Evolutionary conservation across 78 protist genomes (phyloP), one percentile per base, ranked within the genome.

Genomic region (Dictyostelium purpureum): DNA sequence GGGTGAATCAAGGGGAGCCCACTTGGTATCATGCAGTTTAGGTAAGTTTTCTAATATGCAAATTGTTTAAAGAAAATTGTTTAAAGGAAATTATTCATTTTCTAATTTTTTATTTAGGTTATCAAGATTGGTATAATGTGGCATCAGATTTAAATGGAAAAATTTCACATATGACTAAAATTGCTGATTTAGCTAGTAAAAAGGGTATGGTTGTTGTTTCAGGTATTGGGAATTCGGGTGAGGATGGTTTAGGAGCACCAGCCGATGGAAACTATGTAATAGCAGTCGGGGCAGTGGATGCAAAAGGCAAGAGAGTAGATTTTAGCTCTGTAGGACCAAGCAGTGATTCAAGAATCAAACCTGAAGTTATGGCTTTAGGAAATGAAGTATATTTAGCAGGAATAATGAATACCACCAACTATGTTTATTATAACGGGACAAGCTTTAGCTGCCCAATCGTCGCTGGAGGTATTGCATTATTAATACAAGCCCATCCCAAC

Each of bases 261-360:
- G 82, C 89, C 1, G 95, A 90, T 80, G 82, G 87, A 3, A 65
- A 40, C 12, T 54, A 42, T 42, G 75, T 67, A 7, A 47, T 90
- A 4, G 21, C 90, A 3, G 89, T 90, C 10, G 95, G 90, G 26
- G 88, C 95, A 0, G n/a, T 90, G 5, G 59, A 51, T 9, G 6
- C 16, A 47, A 19, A 42, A 9, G 82, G 82, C 0, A 65, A 61
- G 11, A 31, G n/a, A 26, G 33, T 89, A 14, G 54, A 9, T 21
- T 90, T 90, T n/a, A 24, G 59, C 2, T 90, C 95, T 3, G 4
- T n/a, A n/a, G 95, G 95, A 0, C 95, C 95, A 37, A 33, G 77
- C 1, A 1, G 90, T 1, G 95, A 90, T 35, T 78, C 79, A 42
- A 42, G 95, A 40, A 69, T 90, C 16, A 90, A 90, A 47, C 95